Percentiles rank a stretch among this genome's conserved stretches.
Evolutionary conservation across 768 basidiomycete genomes (phyloP).

Genomic region (Tricholomella constricta): DNA sequence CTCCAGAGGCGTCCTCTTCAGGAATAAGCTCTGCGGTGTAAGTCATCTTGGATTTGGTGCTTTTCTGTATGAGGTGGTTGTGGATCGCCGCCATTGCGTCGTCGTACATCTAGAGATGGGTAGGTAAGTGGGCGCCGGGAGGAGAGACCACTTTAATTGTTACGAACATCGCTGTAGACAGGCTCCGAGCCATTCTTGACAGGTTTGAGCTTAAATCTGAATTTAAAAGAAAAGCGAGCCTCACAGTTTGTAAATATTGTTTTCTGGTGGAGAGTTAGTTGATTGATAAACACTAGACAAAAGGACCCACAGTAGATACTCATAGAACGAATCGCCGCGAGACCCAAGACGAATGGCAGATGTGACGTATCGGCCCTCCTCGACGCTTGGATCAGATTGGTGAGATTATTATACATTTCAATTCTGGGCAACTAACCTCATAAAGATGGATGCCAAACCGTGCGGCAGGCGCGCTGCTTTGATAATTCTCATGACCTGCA

Average conservation of each 20-base stretch:
- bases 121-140: neutral
- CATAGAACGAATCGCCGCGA: constrained; percentile 92
- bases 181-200: constrained; percentile 68
- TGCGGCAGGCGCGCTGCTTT: constrained; percentile 61
- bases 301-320: constrained; percentile 70
- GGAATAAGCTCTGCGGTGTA: constrained; percentile 87
- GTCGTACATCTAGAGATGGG: constrained; percentile 76
- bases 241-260: constrained; percentile 81
- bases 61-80: constrained; percentile 68
- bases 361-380: constrained; percentile 47
- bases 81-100: constrained; percentile 84
- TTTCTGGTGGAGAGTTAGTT: constrained; percentile 43
- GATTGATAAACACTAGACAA: neutral
- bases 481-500: constrained; percentile 67
- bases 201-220: neutral
- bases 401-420: neutral
- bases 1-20: constrained; percentile 39
- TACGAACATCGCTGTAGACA: constrained; percentile 69
- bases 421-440: constrained; percentile 52
- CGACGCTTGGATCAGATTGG: constrained; percentile 27
- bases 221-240: neutral
- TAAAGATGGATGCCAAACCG: constrained; percentile 82
- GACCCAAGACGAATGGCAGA: constrained; percentile 88
- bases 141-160: neutral
- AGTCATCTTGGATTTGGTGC: constrained; percentile 55